Conservation (phyloP, 2,329 filamentous ascomycete species). For the Aspergillus viridinutans region DNA sequence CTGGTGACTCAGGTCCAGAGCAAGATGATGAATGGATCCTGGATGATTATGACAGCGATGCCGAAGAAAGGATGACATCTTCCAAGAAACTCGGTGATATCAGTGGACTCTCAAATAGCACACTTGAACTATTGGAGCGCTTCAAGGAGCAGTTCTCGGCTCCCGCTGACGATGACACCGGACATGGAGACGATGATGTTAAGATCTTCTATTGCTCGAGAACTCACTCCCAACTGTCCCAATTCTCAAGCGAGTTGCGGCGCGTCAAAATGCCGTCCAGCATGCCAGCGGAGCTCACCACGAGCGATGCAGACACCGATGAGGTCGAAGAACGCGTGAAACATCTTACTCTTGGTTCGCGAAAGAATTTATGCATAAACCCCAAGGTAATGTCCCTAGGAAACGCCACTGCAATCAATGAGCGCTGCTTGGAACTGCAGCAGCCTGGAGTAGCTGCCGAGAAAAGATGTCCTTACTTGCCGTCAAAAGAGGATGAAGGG, state of each 20-base stretch:
- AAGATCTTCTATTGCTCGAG: constrained; percentile 92
- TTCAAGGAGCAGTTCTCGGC: constrained; percentile 47
- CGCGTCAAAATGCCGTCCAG: constrained; percentile 74
- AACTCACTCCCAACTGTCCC: constrained; percentile 85
- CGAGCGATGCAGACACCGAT: constrained; percentile 17
- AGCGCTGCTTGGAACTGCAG: constrained; percentile 85
- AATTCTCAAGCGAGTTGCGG: constrained; percentile 78
- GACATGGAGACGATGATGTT: constrained; percentile 56
- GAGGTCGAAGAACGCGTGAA: constrained; percentile 62
- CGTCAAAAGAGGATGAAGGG: constrained; percentile 68
- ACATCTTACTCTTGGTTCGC: constrained; percentile 76
- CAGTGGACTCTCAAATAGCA: constrained; percentile 66
- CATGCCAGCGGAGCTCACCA: constrained; percentile 46
- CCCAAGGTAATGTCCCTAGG: constrained; percentile 68
- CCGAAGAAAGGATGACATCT: constrained; percentile 39
- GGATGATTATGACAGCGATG: constrained; percentile 67
- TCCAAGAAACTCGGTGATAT: constrained; percentile 28
- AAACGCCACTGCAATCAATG: constrained; percentile 78
- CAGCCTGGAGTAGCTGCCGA: constrained; percentile 60
- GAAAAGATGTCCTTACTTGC: constrained; percentile 71
- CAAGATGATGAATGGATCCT: constrained; percentile 70
- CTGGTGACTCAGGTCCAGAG: constrained; percentile 18
- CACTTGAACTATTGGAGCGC: constrained; percentile 67
- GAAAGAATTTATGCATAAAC: constrained; percentile 89
- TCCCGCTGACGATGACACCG: constrained; percentile 37